Evolutionary conservation across 495 filamentous ascomycete species (phyloP), one percentile per base, ranked within the genome.

Genomic region (Paragyromitra xinjiangensis): DNA sequence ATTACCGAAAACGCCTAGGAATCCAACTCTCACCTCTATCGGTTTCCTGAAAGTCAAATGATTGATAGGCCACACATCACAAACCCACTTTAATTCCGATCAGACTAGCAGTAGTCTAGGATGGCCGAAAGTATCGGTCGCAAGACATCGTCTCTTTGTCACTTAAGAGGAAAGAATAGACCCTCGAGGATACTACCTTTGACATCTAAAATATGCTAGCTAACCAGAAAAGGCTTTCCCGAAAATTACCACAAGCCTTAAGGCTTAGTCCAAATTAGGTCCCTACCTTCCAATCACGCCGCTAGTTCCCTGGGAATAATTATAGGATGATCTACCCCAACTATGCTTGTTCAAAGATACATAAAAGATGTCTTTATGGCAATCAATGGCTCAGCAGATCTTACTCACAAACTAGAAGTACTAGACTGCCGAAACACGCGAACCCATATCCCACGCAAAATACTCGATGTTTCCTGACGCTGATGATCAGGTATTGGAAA

Each of bases 401-500:
- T 7, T 48, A 14, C 48, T 11, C 44, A 67, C 1, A 24, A n/a
- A 66, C 26, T 39, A 12, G 42, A 40, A 39, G 24, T 6, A 19
- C 37, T 11, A 6, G 1, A 39, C 19, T 42, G 34, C 50, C 39
- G 37, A 12, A 22, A 19, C 7, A 9, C 45, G 37, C 29, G 14
- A 44, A n/a, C 44, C 0, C 2, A 6, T 16, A 58, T 9, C 12
- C 39, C 1, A 51, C n/a, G 12, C 37, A 56, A 14, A 26, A 26
- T 4, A 24, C 37, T 29, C n/a, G 39, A 73, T 73, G 71, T 58
- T 67, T 56, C 37, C 22, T 26, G 22, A 26, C 42, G 48, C 44
- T 3, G 24, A 73, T 9, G 71, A 73, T 34, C 61, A 65, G 39
- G 71, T 73, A 0, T 22, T 73, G 39, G 45, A 68, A 6, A 37